Conservation (phyloP, 1,284 basidiomycete species). For the Ustilago nuda region DNA sequence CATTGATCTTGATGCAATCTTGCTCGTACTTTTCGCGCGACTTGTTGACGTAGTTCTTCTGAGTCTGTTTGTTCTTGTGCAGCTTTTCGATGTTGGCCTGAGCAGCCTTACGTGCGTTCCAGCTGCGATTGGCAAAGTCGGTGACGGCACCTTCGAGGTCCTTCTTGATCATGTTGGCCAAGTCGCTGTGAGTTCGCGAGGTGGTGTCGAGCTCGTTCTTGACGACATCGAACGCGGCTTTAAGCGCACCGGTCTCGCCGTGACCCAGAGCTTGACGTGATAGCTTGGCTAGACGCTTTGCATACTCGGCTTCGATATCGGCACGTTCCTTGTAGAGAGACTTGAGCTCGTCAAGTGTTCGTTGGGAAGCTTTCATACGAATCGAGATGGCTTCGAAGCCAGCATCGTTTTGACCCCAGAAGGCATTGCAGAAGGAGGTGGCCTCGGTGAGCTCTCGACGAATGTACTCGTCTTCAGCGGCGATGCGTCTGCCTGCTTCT, state of each 20-base stretch:
- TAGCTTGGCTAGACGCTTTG: slow-evolving; percentile 85
- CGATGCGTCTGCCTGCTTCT: slow-evolving; percentile 53
- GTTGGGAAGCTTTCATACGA: slow-evolving; percentile 83
- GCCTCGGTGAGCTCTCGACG: slow-evolving; percentile 68
- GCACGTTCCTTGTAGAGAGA: slow-evolving; percentile 90
- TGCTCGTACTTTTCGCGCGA: slow-evolving; percentile 93
- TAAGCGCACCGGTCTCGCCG: slow-evolving; percentile 92
- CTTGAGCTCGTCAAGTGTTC: slow-evolving; percentile 88
- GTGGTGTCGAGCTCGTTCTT: slow-evolving; percentile 86
- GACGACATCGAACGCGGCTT: slow-evolving; percentile 81
- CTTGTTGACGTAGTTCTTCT: slow-evolving; percentile 68
- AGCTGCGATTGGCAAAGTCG: slow-evolving; percentile 61
- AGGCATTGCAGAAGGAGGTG: slow-evolving; percentile 91
- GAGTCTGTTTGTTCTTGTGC: slow-evolving; percentile 67
- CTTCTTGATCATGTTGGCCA: slow-evolving; percentile 80
- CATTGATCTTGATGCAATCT: slow-evolving; percentile 94
- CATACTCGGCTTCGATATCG: slow-evolving; percentile 92
- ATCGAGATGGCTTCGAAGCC: slow-evolving; percentile 91
- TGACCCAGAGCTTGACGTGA: slow-evolving; percentile 81
- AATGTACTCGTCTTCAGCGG: slow-evolving; percentile 61
- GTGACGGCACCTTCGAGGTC: slow-evolving; percentile 77
- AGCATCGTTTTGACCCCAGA: slow-evolving; percentile 81
- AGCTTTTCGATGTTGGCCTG: slow-evolving; percentile 63
- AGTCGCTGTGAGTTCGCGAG: slow-evolving; percentile 76
- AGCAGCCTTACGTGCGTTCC: slow-evolving; percentile 57